These are phyloP conservation scores for Phytophthora cactorum DNA, from an alignment of 352 stramenopile genomes.

Conservation along the genomic window DNA sequence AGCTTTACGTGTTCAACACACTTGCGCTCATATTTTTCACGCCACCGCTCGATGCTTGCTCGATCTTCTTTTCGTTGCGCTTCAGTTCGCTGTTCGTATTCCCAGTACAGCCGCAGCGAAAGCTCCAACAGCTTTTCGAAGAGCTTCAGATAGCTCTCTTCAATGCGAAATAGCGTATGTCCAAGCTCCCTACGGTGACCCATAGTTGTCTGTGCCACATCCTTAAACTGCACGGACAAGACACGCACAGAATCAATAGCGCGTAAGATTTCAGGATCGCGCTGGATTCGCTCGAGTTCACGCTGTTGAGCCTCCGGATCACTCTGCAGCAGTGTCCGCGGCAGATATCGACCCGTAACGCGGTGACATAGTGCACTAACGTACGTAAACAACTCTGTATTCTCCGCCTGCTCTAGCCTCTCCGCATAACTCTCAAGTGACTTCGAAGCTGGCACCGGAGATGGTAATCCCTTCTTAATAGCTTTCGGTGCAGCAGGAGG, in stretches of 20 bases:
- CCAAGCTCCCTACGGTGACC: conserved; percentile 72
- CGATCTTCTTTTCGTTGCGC: conserved; percentile 58
- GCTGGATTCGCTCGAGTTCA: conserved; percentile 64
- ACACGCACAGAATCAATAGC: conserved; percentile 57
- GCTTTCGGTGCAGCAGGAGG: conserved; percentile 19
- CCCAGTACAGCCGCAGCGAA: conserved; percentile 74
- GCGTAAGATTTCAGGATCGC: conserved; percentile 61
- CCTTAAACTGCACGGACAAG: conserved; percentile 75
- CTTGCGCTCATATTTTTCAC: conserved; percentile 58
- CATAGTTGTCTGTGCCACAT: conserved; percentile 60
- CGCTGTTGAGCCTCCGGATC: conserved; percentile 55
- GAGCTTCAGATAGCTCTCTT: conserved; percentile 77
- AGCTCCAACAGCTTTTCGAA: conserved; percentile 83
- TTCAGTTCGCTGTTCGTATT: conserved; percentile 62
- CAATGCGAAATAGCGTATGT: conserved; percentile 68
- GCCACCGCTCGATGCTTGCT: conserved; percentile 49
- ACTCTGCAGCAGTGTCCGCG: conserved; percentile 45
- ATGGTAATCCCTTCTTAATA: conserved; percentile 7
- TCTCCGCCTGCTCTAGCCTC: conserved; percentile 53
- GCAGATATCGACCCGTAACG: conserved; percentile 68
- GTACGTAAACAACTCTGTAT: conserved; percentile 74
- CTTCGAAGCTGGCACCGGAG: neutral
- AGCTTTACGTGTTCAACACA: conserved; percentile 48
- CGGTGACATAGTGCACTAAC: conserved; percentile 69
- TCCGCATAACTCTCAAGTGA: conserved; percentile 42